Evolutionary conservation across 495 filamentous ascomycete genomes (phyloP).

Genomic region (Aspergillus leporis): DNA sequence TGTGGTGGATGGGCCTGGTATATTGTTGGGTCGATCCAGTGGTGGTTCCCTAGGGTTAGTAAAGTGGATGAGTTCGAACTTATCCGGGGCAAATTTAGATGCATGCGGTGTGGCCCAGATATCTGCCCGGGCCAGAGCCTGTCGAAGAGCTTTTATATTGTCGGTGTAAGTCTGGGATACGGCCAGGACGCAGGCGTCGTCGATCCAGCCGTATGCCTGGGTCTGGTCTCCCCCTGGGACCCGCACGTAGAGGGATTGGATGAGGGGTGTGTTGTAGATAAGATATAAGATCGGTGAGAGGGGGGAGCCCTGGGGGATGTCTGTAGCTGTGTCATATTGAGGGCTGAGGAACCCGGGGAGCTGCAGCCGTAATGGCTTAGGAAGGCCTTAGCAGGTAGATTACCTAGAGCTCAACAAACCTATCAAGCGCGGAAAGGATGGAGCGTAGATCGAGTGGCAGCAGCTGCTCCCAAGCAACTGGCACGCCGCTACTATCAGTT

Average conservation of each 20-base stretch:
- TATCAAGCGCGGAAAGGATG: too few species aligned
- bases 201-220: conserved; percentile 16
- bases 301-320: conserved; percentile 23
- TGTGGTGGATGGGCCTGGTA: too few species aligned
- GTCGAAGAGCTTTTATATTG: conserved; percentile 7
- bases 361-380: too few species aligned
- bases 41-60: conserved; percentile 12
- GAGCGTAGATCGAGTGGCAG: too few species aligned
- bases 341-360: too few species aligned
- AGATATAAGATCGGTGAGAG: conserved; percentile 27
- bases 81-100: conserved; percentile 19
- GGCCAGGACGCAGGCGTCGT: conserved; percentile 18
- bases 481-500: too few species aligned
- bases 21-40: too few species aligned
- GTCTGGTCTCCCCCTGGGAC: neutral
- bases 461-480: too few species aligned
- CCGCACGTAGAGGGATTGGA: too few species aligned
- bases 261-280: conserved; percentile 22
- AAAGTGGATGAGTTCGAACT: conserved; percentile 21
- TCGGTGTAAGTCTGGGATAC: neutral
- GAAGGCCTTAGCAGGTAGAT: too few species aligned
- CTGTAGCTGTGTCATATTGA: too few species aligned
- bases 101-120: conserved; percentile 18
- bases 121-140: neutral
- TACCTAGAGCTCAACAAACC: too few species aligned